A percentile compares a stretch with the other conserved stretches of the same genome.
These are phyloP conservation scores for Fusarium sterilihyphosum DNA, from an alignment of 2,329 filamentous ascomycete genomes.

Conservation along the genomic window DNA sequence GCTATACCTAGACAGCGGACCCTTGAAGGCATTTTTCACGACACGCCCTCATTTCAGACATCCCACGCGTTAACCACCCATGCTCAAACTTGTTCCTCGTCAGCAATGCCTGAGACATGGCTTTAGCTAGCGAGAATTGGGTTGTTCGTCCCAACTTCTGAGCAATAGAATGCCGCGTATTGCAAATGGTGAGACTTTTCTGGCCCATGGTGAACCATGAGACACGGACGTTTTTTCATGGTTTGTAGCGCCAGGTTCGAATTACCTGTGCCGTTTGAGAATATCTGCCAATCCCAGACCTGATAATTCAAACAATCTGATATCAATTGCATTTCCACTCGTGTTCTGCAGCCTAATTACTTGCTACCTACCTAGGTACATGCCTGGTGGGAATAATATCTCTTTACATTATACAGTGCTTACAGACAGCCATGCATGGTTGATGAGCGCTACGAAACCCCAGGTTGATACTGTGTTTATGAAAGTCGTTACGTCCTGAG, in stretches of 20 bases:
- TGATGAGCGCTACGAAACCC: neutral
- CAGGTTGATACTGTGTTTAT: neutral
- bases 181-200: conserved; percentile 24
- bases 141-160: conserved; percentile 4
- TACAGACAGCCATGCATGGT: neutral
- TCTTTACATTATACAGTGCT: neutral
- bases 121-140: neutral
- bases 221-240: conserved; percentile 9
- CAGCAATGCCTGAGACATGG: conserved; percentile 26
- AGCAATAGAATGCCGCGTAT: conserved; percentile 27
- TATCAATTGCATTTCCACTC: neutral
- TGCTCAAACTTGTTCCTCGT: conserved; percentile 13
- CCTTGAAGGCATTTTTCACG: neutral
- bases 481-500: neutral
- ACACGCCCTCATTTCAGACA: conserved; percentile 6
- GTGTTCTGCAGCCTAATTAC: neutral
- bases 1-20: neutral
- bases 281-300: conserved; percentile 4
- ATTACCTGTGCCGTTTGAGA: neutral
- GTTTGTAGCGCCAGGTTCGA: neutral
- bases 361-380: neutral
- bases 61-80: conserved; percentile 20
- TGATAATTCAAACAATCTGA: neutral
- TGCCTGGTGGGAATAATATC: neutral
- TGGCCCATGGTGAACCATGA: neutral